Evolutionary conservation across 768 basidiomycete genomes (phyloP).

Genomic region (Agrocybe praecox): DNA sequence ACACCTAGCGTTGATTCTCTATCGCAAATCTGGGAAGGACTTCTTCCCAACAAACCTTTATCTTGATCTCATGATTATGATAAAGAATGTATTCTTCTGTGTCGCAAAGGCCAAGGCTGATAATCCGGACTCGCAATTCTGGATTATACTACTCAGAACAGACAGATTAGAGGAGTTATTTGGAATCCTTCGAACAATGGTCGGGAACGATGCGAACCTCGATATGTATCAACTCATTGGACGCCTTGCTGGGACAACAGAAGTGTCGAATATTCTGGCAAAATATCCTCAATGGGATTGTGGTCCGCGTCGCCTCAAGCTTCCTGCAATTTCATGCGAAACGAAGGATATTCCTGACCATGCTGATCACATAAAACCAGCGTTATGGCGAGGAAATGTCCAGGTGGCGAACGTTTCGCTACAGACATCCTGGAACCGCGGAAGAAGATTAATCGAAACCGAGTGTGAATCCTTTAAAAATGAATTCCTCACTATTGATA

Average conservation of each 20-base stretch:
- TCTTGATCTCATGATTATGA: conserved; percentile 28
- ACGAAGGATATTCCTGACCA: conserved; percentile 18
- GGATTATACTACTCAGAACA: conserved; percentile 37
- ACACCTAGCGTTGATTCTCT: conserved; percentile 25
- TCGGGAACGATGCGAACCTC: conserved; percentile 32
- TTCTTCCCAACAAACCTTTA: conserved; percentile 31
- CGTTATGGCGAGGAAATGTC: conserved; percentile 34
- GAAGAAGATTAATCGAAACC: conserved; percentile 19
- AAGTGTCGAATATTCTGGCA: conserved; percentile 36
- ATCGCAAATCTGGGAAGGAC: conserved; percentile 6
- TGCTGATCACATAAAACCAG: conserved; percentile 37
- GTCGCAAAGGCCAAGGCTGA: conserved; percentile 33
- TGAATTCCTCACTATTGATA: conserved; percentile 7
- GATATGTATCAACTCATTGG: conserved; percentile 27
- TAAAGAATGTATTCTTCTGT: conserved; percentile 30
- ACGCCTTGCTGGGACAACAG: conserved; percentile 29
- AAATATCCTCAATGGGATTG: conserved; percentile 40
- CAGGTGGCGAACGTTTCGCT: conserved; percentile 25
- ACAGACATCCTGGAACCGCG: conserved; percentile 31
- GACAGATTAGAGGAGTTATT: conserved; percentile 36
- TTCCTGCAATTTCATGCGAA: conserved; percentile 27
- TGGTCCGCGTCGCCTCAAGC: conserved; percentile 31
- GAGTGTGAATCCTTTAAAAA: conserved; percentile 2
- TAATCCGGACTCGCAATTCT: conserved; percentile 31
- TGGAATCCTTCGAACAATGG: conserved; percentile 34